Conservation (phyloP, 805 yeast species). For the Saccharomycopsis amapae region DNA sequence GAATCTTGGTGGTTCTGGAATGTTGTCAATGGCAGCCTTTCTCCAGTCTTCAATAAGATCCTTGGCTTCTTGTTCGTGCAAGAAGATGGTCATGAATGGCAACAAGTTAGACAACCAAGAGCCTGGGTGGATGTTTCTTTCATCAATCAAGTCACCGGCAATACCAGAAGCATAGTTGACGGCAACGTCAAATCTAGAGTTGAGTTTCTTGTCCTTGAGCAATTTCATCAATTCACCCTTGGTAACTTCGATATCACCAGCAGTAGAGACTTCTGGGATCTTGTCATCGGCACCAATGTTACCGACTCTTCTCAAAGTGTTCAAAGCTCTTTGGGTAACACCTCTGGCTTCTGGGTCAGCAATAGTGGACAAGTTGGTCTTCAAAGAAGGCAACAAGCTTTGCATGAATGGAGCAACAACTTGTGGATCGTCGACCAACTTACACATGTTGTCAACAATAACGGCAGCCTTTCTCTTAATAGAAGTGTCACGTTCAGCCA, state of each 20-base stretch:
- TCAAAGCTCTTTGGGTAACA: constrained; percentile 93
- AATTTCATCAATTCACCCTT: constrained; percentile 71
- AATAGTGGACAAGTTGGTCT: constrained; percentile 88
- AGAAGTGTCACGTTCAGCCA: constrained; percentile 98
- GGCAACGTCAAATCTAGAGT: constrained; percentile 70
- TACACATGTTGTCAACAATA: constrained; percentile 99
- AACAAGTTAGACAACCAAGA: constrained; percentile 85
- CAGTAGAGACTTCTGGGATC: constrained; percentile 96
- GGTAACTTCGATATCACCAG: constrained; percentile 94
- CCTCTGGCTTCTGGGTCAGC: constrained; percentile 99
- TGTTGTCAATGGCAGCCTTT: constrained; percentile 94
- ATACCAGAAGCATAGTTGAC: constrained; percentile 84
- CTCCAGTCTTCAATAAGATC: constrained; percentile 90
- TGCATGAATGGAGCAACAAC: constrained; percentile 98
- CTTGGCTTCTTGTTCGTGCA: constrained; percentile 89
- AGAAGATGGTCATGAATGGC: constrained; percentile 93
- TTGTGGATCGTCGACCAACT: constrained; percentile 99
- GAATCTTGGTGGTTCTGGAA: constrained; percentile 91
- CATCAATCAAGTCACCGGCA: constrained; percentile 98
- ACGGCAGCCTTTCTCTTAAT: constrained; percentile 99
- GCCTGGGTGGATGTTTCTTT: constrained; percentile 87
- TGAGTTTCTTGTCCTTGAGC: constrained; percentile 53
- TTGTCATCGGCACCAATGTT: constrained; percentile 82
- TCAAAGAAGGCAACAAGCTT: constrained; percentile 92
- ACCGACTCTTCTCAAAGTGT: constrained; percentile 98